Evolutionary conservation across 768 basidiomycete genomes (phyloP), one percentile per base, ranked within the genome.

Genomic region (Tricholoma furcatifolium): DNA sequence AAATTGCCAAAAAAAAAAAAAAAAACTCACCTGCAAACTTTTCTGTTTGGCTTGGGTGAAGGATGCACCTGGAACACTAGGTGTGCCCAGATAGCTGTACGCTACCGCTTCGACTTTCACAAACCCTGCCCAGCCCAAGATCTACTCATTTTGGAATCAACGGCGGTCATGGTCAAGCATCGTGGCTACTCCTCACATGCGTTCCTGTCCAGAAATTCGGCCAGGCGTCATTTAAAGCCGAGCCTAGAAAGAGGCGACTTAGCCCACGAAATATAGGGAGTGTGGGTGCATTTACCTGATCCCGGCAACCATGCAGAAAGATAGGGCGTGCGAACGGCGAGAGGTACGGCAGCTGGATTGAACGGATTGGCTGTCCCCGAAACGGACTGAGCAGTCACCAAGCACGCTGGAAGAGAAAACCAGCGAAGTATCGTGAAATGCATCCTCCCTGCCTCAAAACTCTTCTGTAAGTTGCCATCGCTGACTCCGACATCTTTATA

Each of bases 201-300:
- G n/a, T n/a, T 5, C 84, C 84, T 43, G 81, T 82, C 85, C 87
- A 88, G 60, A 87, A 87, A 6, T 73, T 76, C 0, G 85, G 80
- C 84, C 84, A 87, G 23, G 64, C 82, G 41, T 70, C 80, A 58
- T 80, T 78, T 50, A 77, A 62, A 18, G 76, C 72, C 6, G 67
- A 67, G 17, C 74, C 74, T 66, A 7, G 21, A 54, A 18, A 42
- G 27, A 27, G 27, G 31, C n/a, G 9, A 20, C 40, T 36, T 57
- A 46, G 42, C 14, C 11, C 3, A 5, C 6, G n/a, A 18, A 36
- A 27, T 11, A n/a, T 31, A 6, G 20, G 38, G 17, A 11, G 44
- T 32, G 31, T 41, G n/a, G n/a, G n/a, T 14, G 38, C 47, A 65
- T 18, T 17, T 58, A 63, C 80, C 82, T 58, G 69, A 50, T 17